Evolutionary conservation across 495 filamentous ascomycete genomes (phyloP).

Genomic region (Neurospora intermedia): DNA sequence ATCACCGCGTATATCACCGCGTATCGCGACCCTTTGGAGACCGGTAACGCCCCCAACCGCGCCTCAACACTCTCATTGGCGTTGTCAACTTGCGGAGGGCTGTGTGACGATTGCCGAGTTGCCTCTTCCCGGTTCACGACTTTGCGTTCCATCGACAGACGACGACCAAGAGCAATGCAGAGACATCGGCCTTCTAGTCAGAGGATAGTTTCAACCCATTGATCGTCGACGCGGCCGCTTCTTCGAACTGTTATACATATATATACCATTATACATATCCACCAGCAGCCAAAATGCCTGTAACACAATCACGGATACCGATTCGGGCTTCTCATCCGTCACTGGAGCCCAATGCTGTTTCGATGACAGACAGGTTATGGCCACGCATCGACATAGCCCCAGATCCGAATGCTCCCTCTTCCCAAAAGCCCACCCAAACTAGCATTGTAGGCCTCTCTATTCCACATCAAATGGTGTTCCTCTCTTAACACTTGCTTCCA

Average conservation of each 20-base stretch:
- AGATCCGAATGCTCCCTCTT: background rate
- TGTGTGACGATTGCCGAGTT: constrained; percentile 4
- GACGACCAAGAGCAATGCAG: constrained; percentile 11
- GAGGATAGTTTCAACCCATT: constrained; percentile 5
- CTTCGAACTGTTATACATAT: background rate
- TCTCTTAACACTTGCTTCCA: background rate
- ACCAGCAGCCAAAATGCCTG: constrained; percentile 5
- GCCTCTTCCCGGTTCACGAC: background rate
- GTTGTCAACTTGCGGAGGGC: background rate
- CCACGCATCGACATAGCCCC: background rate
- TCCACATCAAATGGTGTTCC: background rate
- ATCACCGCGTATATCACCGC: background rate
- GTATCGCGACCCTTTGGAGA: background rate
- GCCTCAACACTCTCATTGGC: background rate
- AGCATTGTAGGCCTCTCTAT: background rate
- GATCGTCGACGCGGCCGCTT: background rate
- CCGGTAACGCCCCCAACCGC: background rate
- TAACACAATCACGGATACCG: constrained; percentile 8
- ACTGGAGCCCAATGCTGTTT: background rate
- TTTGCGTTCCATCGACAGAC: background rate
- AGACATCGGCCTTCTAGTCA: constrained; percentile 11
- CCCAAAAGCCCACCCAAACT: constrained; percentile 6
- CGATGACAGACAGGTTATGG: constrained; percentile 1
- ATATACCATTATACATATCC: background rate
- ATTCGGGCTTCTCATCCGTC: constrained; percentile 3